These are phyloP conservation scores for Neobulgaria alba DNA, from an alignment of 2,329 filamentous ascomycete species.

Conservation along the genomic window DNA sequence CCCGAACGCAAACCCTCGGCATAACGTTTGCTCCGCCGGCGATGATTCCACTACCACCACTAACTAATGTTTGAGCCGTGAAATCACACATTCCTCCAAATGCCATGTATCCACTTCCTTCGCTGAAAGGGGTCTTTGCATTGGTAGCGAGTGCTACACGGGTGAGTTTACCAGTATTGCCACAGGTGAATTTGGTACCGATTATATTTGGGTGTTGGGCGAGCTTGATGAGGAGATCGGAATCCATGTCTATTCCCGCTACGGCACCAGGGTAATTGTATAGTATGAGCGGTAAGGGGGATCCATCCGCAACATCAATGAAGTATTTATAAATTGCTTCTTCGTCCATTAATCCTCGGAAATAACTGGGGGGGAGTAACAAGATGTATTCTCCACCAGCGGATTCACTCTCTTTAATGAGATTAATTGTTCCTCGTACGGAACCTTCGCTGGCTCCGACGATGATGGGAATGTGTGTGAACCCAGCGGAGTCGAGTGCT, in stretches of 20 bases:
- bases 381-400: conserved; percentile 75
- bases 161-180: conserved; percentile 82
- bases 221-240: conserved; percentile 73
- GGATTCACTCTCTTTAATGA: conserved; percentile 55
- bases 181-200: conserved; percentile 87
- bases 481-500: conserved; percentile 74
- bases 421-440: conserved; percentile 69
- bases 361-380: conserved; percentile 76
- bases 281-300: conserved; percentile 68
- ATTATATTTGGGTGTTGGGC: conserved; percentile 75
- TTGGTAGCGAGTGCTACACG: conserved; percentile 66
- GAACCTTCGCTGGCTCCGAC: conserved; percentile 75
- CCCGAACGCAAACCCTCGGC: conserved; percentile 69
- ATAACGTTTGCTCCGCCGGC: conserved; percentile 79
- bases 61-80: conserved; percentile 70
- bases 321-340: conserved; percentile 66
- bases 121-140: conserved; percentile 55
- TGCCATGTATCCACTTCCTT: conserved; percentile 67
- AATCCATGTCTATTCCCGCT: conserved; percentile 82
- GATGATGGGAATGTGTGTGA: conserved; percentile 67
- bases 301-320: conserved; percentile 58
- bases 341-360: conserved; percentile 62
- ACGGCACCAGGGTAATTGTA: conserved; percentile 92
- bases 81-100: conserved; percentile 87
- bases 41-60: conserved; percentile 76